phyloP scores from a whole-genome alignment of 1,139 yeast species.

The Nadsonia commutata region DNA sequence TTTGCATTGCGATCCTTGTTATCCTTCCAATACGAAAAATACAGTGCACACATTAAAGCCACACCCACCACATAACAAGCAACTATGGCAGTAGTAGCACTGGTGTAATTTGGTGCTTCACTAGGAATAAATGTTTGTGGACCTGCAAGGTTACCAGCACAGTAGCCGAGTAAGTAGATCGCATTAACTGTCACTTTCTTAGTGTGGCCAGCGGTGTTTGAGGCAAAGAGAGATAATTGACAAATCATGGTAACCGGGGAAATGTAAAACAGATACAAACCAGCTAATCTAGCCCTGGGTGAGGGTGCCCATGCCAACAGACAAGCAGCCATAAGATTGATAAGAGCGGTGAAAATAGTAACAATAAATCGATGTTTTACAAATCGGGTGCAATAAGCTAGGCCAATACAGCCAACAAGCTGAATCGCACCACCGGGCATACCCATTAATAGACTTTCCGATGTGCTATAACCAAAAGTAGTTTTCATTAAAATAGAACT shows the following conservation, averaged over 20 bases:
- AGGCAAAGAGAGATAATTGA: slow-evolving; percentile 32
- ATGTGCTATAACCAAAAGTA: slow-evolving; percentile 26
- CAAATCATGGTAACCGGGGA: slow-evolving; percentile 32
- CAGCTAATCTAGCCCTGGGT: slow-evolving; percentile 24
- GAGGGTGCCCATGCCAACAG: slow-evolving; percentile 31
- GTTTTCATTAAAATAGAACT: slow-evolving; percentile 25
- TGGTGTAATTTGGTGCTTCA: slow-evolving; percentile 38
- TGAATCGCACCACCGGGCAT: slow-evolving; percentile 26
- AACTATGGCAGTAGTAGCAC: slow-evolving; percentile 33
- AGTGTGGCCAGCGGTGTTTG: slow-evolving; percentile 48
- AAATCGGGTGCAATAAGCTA: slow-evolving; percentile 14
- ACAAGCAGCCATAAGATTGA: slow-evolving; percentile 26
- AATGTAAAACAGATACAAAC: slow-evolving; percentile 27
- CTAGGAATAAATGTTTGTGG: slow-evolving; percentile 38
- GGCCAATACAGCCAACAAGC: slow-evolving; percentile 17
- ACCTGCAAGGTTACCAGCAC: slow-evolving; percentile 45
- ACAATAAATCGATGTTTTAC: slow-evolving; percentile 25
- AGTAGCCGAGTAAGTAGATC: slow-evolving; percentile 37
- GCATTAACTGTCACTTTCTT: slow-evolving; percentile 35
- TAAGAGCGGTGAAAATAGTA: slow-evolving; percentile 24
- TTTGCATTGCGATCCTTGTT: background rate
- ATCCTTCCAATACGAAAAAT: background rate
- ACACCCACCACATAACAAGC: slow-evolving; percentile 20
- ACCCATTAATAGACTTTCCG: slow-evolving; percentile 27
- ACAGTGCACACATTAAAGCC: slow-evolving; percentile 1